Base-by-base conservation (phyloP, 148 eudicot genomes). In the Pharnaceum exiguum region DNA sequence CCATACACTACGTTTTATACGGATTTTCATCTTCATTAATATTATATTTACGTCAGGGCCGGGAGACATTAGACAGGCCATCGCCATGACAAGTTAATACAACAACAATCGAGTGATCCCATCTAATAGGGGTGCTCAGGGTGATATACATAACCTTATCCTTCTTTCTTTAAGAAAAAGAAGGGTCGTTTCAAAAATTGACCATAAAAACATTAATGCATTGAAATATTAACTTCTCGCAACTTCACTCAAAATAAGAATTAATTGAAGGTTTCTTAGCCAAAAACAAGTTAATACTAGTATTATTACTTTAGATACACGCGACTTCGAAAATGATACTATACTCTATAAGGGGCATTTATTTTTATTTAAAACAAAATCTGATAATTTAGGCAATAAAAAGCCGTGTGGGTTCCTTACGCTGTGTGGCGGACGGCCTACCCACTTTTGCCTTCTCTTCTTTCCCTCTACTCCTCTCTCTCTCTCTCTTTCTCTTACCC, bases 361-460 rank as follows among this genome's bases (percentile, higher is more conserved):
- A 16, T n/a, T 21, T 33, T 60, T 31, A 51, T 28, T n/a, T n/a
- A 11, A 32, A 45, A 6, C 0, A n/a, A 23, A 23, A 5, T 2
- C 42, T 42, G 28, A 26, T 25, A 62, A 45, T 44, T 9, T 16
- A 44, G 66, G 72, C 51, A 62, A 69, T 62, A 69, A 46, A 62
- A 55, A 27, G 62, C 27, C 67, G 62, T 62, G 73, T 58, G 63
- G 51, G 73, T 54, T 52, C 31, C 63, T 28, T 44, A 26, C 36
- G 60, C 32, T 44, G 68, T 44, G 53, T 55, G 68, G 60, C 19
- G 53, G 53, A 54, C 45, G 42, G 68, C 46, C 60, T 43, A 64
- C 60, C 68, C 70, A 57, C 55, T 66, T 48, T 9, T 19, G 27
- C 40, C 38, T 23, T 22, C 31, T 10, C 28, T 22, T 19, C 37